These are phyloP conservation scores for Alternaria ethzedia DNA, from an alignment of 2,329 filamentous ascomycete species.

Conservation along the genomic window DNA sequence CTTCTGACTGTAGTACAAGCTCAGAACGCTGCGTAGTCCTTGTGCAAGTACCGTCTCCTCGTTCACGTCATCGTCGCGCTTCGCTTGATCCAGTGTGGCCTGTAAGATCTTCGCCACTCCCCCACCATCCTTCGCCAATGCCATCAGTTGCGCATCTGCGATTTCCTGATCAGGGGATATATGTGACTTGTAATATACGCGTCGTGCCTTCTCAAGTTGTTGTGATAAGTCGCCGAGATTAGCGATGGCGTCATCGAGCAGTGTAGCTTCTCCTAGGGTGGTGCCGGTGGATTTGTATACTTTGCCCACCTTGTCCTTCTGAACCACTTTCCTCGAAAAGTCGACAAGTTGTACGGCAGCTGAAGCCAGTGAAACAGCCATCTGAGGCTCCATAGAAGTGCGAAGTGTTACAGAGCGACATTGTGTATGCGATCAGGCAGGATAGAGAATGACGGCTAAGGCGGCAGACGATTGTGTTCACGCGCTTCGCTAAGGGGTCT, in stretches of 20 bases:
- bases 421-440: background rate
- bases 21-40: background rate
- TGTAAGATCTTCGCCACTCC: background rate
- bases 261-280: background rate
- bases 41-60: background rate
- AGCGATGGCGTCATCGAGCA: background rate
- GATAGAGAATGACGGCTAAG: background rate
- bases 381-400: background rate
- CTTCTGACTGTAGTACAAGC: background rate
- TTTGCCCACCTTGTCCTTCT: background rate
- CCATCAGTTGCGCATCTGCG: background rate
- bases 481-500: background rate
- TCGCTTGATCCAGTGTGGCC: background rate
- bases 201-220: background rate
- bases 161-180: background rate
- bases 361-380: background rate
- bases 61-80: background rate
- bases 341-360: conserved; percentile 7
- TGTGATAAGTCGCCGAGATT: background rate
- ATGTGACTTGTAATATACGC: background rate
- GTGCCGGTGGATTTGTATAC: background rate
- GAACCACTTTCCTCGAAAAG: background rate
- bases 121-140: background rate
- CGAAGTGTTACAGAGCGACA: background rate
- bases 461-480: background rate